Evolutionary conservation across 768 basidiomycete species (phyloP).

Genomic region (Amylocystis lapponica): DNA sequence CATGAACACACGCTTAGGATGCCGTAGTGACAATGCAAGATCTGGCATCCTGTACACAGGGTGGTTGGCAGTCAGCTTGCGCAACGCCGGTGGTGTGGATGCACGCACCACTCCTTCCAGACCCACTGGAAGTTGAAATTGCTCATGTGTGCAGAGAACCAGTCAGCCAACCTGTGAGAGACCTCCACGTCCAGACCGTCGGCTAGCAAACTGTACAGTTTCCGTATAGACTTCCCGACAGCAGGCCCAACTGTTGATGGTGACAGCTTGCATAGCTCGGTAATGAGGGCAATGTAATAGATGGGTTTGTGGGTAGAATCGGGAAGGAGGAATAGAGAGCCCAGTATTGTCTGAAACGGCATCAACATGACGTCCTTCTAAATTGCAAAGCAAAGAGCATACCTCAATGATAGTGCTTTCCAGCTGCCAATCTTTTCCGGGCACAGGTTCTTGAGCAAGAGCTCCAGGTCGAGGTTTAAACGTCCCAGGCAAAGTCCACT

Average conservation of each 20-base stretch:
- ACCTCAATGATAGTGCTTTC: slow-evolving; percentile 90
- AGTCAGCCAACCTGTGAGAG: slow-evolving; percentile 79
- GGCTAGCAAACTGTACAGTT: slow-evolving; percentile 71
- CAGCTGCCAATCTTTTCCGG: slow-evolving; percentile 75
- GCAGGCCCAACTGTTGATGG: slow-evolving; percentile 92
- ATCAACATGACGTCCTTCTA: slow-evolving; percentile 3
- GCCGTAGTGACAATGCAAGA: slow-evolving; percentile 61
- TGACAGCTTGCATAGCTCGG: slow-evolving; percentile 92
- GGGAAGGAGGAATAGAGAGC: slow-evolving; percentile 71
- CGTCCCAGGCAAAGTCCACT: slow-evolving; percentile 76
- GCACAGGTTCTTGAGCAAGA: slow-evolving; percentile 39
- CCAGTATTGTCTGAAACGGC: slow-evolving; percentile 78
- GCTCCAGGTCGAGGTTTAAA: slow-evolving; percentile 77
- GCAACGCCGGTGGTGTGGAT: background rate
- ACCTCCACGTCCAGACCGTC: slow-evolving; percentile 87
- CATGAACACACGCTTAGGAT: slow-evolving; percentile 88
- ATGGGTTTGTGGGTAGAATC: slow-evolving; percentile 70
- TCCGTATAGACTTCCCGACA: slow-evolving; percentile 92
- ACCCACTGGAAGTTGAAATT: slow-evolving; percentile 99
- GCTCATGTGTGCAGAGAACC: slow-evolving; percentile 95
- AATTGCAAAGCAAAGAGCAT: slow-evolving; percentile 6
- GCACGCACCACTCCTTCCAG: slow-evolving; percentile 93
- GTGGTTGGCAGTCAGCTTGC: background rate
- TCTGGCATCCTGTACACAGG: slow-evolving; percentile 69
- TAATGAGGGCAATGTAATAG: slow-evolving; percentile 85